phyloP scores from a whole-genome alignment of 768 basidiomycete species.

The Sistotremastrum niveocremeum region DNA sequence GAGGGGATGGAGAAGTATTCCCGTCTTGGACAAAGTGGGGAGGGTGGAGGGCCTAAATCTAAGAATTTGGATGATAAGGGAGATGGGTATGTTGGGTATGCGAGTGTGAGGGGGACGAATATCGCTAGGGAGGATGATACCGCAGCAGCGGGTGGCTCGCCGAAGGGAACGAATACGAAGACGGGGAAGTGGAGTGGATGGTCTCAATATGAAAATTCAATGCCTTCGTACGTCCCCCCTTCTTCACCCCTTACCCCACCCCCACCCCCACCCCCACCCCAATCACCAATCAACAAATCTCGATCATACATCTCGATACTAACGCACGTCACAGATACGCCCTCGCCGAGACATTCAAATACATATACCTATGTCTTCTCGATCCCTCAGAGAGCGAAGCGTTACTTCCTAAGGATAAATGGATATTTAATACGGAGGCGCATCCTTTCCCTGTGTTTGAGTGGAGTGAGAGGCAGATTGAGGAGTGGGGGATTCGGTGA shows the following conservation, averaged over 20 bases:
- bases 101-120: constrained; percentile 3
- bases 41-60: no score
- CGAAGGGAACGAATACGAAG: no score
- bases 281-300: no score
- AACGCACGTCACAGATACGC: constrained; percentile 5
- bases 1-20: constrained; percentile 10
- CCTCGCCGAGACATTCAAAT: constrained; percentile 11
- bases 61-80: no score
- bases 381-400: not conserved
- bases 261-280: not conserved
- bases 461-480: constrained; percentile 3
- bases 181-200: no score
- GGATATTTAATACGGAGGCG: constrained; percentile 12
- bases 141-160: no score
- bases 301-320: no score
- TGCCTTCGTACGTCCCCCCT: constrained; percentile 4
- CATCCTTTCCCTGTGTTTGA: constrained; percentile 11
- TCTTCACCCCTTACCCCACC: not conserved
- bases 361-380: constrained; percentile 7
- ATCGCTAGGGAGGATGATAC: not conserved
- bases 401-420: constrained; percentile 6
- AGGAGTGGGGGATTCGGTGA: no score
- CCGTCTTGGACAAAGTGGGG: not conserved
- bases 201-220: not conserved
- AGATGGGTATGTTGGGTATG: constrained; percentile 9